Percentiles rank a stretch among this genome's conserved stretches.
Evolutionary conservation across 2,329 filamentous ascomycete species (phyloP).

Genomic region (Amesomyces nigricolor): DNA sequence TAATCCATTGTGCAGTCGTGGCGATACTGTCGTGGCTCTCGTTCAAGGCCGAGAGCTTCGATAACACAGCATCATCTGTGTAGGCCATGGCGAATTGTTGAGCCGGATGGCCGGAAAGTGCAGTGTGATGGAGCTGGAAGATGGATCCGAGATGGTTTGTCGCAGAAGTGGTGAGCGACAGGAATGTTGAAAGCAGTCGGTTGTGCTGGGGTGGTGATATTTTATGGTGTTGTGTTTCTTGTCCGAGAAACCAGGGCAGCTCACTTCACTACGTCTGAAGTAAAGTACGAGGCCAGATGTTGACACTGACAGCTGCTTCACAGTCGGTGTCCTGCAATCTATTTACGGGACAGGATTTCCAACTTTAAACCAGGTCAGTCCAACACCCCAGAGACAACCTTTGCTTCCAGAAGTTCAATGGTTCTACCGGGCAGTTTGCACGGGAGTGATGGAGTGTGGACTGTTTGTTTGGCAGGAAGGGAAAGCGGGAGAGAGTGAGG

Average conservation of each 20-base stretch:
- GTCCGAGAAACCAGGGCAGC: neutral
- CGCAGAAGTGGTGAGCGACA: neutral
- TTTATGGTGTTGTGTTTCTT: neutral
- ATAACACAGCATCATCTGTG: slow-evolving; percentile 89
- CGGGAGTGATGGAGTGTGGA: slow-evolving; percentile 14
- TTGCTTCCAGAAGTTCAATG: slow-evolving; percentile 6
- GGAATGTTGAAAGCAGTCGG: neutral
- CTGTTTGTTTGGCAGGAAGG: slow-evolving; percentile 16
- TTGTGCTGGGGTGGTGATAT: neutral
- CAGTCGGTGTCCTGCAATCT: slow-evolving; percentile 5
- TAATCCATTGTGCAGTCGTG: slow-evolving; percentile 96
- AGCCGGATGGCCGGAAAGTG: neutral
- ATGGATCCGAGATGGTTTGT: neutral
- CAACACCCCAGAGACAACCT: neutral
- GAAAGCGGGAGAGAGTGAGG: slow-evolving; percentile 16
- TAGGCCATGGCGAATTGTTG: slow-evolving; percentile 65
- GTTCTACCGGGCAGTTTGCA: slow-evolving; percentile 11
- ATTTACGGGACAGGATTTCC: slow-evolving; percentile 1
- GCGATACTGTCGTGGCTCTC: slow-evolving; percentile 97
- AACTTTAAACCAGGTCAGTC: slow-evolving; percentile 1
- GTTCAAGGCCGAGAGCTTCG: slow-evolving; percentile 90
- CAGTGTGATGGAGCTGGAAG: slow-evolving; percentile 1
- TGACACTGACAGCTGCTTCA: neutral
- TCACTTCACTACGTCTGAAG: slow-evolving; percentile 15
- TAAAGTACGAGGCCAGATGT: slow-evolving; percentile 2